Percentiles rank a stretch among this genome's conserved stretches.
Evolutionary conservation across 257 asterid genomes (phyloP).

Genomic region (Jacaranda copaia): DNA sequence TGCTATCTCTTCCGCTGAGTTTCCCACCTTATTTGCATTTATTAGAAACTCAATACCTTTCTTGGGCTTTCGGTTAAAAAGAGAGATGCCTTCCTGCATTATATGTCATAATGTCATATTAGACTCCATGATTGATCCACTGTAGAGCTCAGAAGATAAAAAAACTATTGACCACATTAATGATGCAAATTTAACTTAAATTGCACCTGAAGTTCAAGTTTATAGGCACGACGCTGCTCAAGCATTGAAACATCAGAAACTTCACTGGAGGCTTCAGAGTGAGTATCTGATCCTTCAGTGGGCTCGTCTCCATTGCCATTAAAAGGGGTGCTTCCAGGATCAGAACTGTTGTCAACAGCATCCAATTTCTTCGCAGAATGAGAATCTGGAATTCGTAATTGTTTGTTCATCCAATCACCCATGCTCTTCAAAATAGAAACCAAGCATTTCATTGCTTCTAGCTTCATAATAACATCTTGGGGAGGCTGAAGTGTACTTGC

Average conservation of each 20-base stretch:
- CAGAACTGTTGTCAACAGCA: conserved; percentile 63
- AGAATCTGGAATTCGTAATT: conserved; percentile 86
- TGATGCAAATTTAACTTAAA: conserved; percentile 36
- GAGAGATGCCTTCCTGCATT: conserved; percentile 99
- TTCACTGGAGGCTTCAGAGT: conserved; percentile 86
- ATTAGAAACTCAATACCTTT: conserved; percentile 95
- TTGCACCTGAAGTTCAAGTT: conserved; percentile 96
- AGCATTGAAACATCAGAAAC: conserved; percentile 86
- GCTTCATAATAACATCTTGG: conserved; percentile 84
- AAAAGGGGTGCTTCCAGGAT: conserved; percentile 64
- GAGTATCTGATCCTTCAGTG: conserved; percentile 79
- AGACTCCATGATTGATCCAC: conserved; percentile 36
- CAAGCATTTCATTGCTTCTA: conserved; percentile 95
- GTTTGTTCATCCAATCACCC: conserved; percentile 99
- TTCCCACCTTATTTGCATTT: conserved; percentile 92
- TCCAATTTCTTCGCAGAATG: conserved; percentile 71
- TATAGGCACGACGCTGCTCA: conserved; percentile 99
- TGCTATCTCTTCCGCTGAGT: conserved; percentile 89
- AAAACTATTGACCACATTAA: conserved; percentile 32
- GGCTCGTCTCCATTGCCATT: conserved; percentile 85
- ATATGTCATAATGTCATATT: conserved; percentile 33
- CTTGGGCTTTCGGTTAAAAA: conserved; percentile 96
- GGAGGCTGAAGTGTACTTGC: conserved; percentile 84
- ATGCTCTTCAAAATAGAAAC: conserved; percentile 84
- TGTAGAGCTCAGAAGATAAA: conserved; percentile 28